Evolutionary conservation across 306 rosid genomes (phyloP), one percentile per base, ranked within the genome.

Genomic region (Citrullus amarus): DNA sequence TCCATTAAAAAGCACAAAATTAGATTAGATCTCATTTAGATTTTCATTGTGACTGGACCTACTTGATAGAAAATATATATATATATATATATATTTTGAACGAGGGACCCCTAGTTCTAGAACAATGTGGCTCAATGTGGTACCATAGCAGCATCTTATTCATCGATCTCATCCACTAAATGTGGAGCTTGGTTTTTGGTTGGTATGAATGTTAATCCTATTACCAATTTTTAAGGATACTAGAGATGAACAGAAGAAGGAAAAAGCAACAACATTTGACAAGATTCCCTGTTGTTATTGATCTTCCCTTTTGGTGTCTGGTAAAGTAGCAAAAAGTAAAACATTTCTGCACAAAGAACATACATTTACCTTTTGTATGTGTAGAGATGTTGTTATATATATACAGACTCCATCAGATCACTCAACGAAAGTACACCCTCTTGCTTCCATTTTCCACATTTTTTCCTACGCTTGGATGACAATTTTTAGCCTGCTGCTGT

Each of bases 381-480:
- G 63, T 55, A 30, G 77, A 51, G 77, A 68, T 20, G 32, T 5
- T 50, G 56, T 11, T n/a, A 34, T 20, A 17, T 74, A 34, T 54
- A 18, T 74, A 53, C 63, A 54, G 30, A 53, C 63, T 9, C n/a
- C 62, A 13, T 51, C 43, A 30, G 39, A 30, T 32, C 77, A 34
- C 30, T 74, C 63, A 54, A 74, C 78, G 63, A 17, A 74, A 55
- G 78, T 74, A 32, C 48, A 74, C 62, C 48, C 60, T 36, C 5
- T 53, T 17, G 48, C 20, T 74, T 54, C 28, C 78, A 53, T 32
- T 74, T 53, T 34, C 62, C 63, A 32, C 34, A 34, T 5, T 74
- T 17, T 34, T 51, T 14, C 46, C 61, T 50, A 51, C 78, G 53
- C 61, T 32, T 28, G 78, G 78, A 73, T 73, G 62, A 32, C 48